Evolutionary conservation across 2,329 filamentous ascomycete species (phyloP), one percentile per base, ranked within the genome.

Genomic region (Beauveria caledonica): DNA sequence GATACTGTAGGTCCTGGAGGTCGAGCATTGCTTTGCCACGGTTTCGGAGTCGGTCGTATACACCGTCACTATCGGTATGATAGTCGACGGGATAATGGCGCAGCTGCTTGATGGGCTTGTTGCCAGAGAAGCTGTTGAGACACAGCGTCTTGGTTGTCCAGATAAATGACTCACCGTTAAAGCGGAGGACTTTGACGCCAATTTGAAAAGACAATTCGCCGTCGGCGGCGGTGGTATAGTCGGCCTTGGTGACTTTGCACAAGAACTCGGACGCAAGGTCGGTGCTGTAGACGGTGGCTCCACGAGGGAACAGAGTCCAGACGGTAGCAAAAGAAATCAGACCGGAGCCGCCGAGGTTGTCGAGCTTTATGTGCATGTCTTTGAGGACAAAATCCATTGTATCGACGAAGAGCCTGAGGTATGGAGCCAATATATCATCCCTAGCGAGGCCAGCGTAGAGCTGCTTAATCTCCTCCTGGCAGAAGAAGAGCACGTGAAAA

Each of bases 291-390:
- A 77, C 65, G 33, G 72, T 70, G 0, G 72, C 72, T 21, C 69
- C 69, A 11, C 68, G 69, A 9, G 77, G 75, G 64, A 78, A 79
- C 44, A 74, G 73, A 0, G 76, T 73, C 78, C 78, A 80, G 23
- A 73, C 74, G 0, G 73, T 69, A 36, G 71, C 68, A 65, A 73
- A 79, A 42, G 73, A 72, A 42, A 77, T 72, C 15, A 80, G 71
- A 0, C 71, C 70, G 29, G 69, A 72, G 1, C 68, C 66, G 42
- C 70, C 68, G 5, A 80, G 68, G 25, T 72, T 68, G 6, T 69
- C 68, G 13, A 71, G 67, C 63, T 75, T 76, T 52, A 64, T 64
- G 36, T 70, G 70, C 55, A 75, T 66, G n/a, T 73, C 72, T 23
- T 68, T 69, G 60, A 80, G 80, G 48, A 78, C 64, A 36, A 78